A percentile compares a stretch with the other conserved stretches of the same genome.
These are phyloP conservation scores for Eremothecium cymbalariae DNA, from an alignment of 1,139 yeast species.

Conservation along the genomic window DNA sequence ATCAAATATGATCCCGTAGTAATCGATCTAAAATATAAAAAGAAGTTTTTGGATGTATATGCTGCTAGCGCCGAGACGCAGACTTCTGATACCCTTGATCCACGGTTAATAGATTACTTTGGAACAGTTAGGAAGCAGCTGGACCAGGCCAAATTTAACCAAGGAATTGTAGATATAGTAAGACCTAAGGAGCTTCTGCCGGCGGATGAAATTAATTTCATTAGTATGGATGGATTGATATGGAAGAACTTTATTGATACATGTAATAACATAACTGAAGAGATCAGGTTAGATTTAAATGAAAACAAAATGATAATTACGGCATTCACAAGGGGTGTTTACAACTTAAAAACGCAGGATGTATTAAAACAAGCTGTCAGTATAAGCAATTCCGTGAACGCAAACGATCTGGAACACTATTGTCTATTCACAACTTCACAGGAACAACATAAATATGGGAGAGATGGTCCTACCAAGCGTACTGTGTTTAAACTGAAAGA, in stretches of 20 bases:
- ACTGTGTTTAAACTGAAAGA: conserved; percentile 42
- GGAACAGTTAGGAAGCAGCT: conserved; percentile 21
- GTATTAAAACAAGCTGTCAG: conserved; percentile 52
- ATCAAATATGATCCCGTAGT: conserved; percentile 34
- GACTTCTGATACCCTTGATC: conserved; percentile 22
- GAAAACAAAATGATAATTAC: conserved; percentile 39
- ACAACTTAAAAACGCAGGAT: conserved; percentile 40
- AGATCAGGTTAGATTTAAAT: conserved; percentile 44
- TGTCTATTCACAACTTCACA: conserved; percentile 25
- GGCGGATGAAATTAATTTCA: conserved; percentile 33
- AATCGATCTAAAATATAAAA: conserved; percentile 38
- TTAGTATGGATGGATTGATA: conserved; percentile 39
- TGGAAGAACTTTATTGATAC: conserved; percentile 45
- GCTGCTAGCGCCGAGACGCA: conserved; percentile 19
- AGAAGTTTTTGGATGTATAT: conserved; percentile 29
- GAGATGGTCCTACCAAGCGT: conserved; percentile 18
- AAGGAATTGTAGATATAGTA: conserved; percentile 14
- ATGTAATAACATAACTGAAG: conserved; percentile 42
- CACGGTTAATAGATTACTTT: conserved; percentile 24
- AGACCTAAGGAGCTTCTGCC: conserved; percentile 14
- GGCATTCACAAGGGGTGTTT: conserved; percentile 46
- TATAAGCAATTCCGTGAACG: conserved; percentile 41
- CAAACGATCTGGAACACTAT: conserved; percentile 38
- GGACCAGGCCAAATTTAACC: conserved; percentile 23
- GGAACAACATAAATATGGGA: conserved; percentile 13